Evolutionary conservation across 2,329 filamentous ascomycete genomes (phyloP), one percentile per base, ranked within the genome.

Genomic region (Aspergillus spinulosporus): DNA sequence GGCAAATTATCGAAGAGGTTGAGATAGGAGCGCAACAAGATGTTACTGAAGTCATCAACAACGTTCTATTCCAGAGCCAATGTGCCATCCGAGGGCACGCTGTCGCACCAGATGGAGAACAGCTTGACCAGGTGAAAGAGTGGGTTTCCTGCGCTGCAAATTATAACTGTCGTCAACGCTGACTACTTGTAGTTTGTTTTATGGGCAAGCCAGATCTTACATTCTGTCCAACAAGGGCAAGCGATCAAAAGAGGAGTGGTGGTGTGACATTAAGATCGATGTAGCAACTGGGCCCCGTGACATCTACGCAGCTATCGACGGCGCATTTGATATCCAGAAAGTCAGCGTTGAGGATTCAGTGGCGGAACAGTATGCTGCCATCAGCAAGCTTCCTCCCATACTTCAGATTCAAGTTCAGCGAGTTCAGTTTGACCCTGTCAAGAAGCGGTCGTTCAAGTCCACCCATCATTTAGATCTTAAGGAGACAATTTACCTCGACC

Each of bases 21-120:
- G 80, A 85, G 64, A 78, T 82, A 42, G 82, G 82, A 14, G 82
- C 90, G 34, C 94, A 99, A 68, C 92, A 99, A 74, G 94, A 99
- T 74, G 93, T 97, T 3, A 92, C 92, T 9, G 94, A 99, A 73
- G 93, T 97, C 45, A 92, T 97, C 77, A 91, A 91, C 57, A 94
- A 93, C 66, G 89, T 96, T 28, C 84, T 97, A 57, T 92, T 93
- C 68, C 88, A 94, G 49, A 80, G 97, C n/a, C 89, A 94, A 66
- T 92, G 90, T 51, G 92, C 93, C 2, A 92, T 97, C 67, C 86
- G 83, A 56, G 84, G 90, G 4, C 82, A 82, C n/a, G 83, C 82
- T 3, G 77, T 83, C 34, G 84, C 90, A 56, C 75, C 81, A 5
- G 82, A 86, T 44, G 88, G 88, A 2, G 88, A 95, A 61, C 93